Evolutionary conservation across 345 rosid species (phyloP).

Genomic region (Linum tenue): DNA sequence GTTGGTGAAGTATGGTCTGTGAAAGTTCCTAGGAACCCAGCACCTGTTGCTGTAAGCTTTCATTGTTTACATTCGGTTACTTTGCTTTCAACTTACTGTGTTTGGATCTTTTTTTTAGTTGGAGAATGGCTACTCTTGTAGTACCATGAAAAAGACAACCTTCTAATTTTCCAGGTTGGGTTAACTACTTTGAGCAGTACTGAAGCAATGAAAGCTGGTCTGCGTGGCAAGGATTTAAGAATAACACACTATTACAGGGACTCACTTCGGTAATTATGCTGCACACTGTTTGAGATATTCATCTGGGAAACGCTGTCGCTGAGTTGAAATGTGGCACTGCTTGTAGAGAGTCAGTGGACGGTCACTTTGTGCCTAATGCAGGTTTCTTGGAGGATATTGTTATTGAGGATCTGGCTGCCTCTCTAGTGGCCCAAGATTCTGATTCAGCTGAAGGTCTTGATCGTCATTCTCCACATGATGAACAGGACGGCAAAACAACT

Average conservation of each 20-base stretch:
- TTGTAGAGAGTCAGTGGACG: conserved; percentile 73
- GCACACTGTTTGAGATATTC: conserved; percentile 7
- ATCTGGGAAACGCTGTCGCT: conserved; percentile 9
- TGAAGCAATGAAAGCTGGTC: conserved; percentile 76
- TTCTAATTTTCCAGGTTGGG: conserved; percentile 52
- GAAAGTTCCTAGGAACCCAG: conserved; percentile 84
- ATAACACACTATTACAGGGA: conserved; percentile 76
- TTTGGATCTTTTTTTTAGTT: neutral
- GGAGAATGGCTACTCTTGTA: neutral
- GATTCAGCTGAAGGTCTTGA: conserved; percentile 32
- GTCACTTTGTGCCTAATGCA: conserved; percentile 67
- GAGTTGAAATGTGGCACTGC: conserved; percentile 23
- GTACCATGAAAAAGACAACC: neutral
- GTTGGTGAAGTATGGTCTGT: conserved; percentile 88
- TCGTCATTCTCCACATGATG: conserved; percentile 22
- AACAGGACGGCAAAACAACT: conserved; percentile 15
- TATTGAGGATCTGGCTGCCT: conserved; percentile 58
- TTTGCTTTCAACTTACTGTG: neutral
- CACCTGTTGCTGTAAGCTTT: conserved; percentile 75
- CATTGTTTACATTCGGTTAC: neutral
- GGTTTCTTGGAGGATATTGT: conserved; percentile 81
- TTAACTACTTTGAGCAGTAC: conserved; percentile 68
- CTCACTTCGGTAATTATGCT: conserved; percentile 53
- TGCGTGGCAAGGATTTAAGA: conserved; percentile 91
- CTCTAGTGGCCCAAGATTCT: conserved; percentile 30